Percentiles rank a stretch among this genome's conserved stretches.
phyloP scores from a whole-genome alignment of 148 eudicot species.

The Rhododendron molle region DNA sequence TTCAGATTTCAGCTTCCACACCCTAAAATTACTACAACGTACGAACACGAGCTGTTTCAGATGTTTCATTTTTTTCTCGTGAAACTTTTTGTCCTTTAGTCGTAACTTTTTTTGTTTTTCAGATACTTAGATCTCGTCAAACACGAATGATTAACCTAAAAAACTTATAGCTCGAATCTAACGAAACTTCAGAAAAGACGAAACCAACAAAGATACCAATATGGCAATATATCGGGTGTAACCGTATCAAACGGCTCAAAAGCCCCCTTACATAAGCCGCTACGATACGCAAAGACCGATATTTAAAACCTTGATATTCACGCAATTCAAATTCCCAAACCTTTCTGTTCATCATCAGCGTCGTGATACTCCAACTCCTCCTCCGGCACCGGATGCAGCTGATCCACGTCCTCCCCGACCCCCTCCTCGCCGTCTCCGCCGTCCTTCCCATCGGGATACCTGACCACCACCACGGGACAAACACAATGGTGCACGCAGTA shows the following conservation, averaged over 20 bases:
- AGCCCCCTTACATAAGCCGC: background rate
- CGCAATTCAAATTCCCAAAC: background rate
- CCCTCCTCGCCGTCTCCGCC: background rate
- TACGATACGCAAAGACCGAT: too few species aligned
- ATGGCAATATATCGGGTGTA: background rate
- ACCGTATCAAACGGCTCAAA: background rate
- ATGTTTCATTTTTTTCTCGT: too few species aligned
- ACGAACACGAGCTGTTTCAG: too few species aligned
- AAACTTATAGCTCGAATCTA: too few species aligned
- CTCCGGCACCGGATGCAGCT: conserved; percentile 13
- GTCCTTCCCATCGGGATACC: conserved; percentile 30
- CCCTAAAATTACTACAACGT: too few species aligned
- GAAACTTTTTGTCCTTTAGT: too few species aligned
- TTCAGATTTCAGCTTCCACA: too few species aligned
- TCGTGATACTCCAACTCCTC: conserved; percentile 7
- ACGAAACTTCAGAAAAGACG: too few species aligned
- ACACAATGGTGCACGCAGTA: conserved; percentile 67
- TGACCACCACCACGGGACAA: conserved; percentile 65
- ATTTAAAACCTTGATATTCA: too few species aligned
- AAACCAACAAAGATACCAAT: background rate
- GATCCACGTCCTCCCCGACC: background rate
- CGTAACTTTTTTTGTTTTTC: background rate
- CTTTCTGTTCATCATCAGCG: conserved; percentile 10
- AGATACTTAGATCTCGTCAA: too few species aligned
- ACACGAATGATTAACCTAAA: background rate